Conservation (phyloP, 192 early-diverging fungal species). For the Podila minutissima region DNA sequence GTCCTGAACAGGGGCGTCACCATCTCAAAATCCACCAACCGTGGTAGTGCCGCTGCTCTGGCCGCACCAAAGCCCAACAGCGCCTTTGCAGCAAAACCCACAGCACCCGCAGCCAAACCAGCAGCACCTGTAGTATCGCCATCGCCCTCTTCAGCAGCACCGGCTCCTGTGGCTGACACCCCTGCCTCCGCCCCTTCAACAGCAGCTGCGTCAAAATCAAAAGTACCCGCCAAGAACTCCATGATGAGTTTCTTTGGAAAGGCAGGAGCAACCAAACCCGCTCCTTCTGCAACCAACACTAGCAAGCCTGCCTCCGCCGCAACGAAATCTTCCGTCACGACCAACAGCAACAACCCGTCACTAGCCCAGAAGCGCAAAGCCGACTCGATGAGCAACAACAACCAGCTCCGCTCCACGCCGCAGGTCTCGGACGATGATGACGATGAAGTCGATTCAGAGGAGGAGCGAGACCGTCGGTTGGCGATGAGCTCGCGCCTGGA, state of each 20-base stretch:
- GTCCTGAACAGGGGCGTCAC: conserved; percentile 15
- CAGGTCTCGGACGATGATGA: conserved; percentile 7
- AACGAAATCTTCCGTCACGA: neutral
- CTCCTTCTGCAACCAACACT: neutral
- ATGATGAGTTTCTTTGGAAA: conserved; percentile 47
- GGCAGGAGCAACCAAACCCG: conserved; percentile 5
- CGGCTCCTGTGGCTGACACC: neutral
- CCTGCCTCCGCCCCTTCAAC: neutral
- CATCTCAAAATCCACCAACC: conserved; percentile 13
- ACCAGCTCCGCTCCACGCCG: neutral
- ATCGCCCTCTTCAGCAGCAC: neutral
- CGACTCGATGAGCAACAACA: conserved; percentile 8
- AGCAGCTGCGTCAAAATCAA: neutral
- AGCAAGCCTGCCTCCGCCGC: neutral
- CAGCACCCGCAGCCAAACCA: neutral
- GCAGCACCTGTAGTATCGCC: neutral
- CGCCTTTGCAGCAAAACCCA: neutral
- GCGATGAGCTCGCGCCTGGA: conserved; percentile 34
- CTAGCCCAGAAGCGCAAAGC: conserved; percentile 37
- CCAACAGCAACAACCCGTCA: conserved; percentile 16
- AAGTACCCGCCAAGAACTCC: conserved; percentile 12
- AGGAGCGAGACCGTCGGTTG: conserved; percentile 40
- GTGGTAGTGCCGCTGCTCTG: neutral
- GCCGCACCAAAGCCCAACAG: neutral
- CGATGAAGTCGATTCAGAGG: conserved; percentile 42